Evolutionary conservation across 2,329 filamentous ascomycete species (phyloP).

Genomic region (Fusarium sp.): DNA sequence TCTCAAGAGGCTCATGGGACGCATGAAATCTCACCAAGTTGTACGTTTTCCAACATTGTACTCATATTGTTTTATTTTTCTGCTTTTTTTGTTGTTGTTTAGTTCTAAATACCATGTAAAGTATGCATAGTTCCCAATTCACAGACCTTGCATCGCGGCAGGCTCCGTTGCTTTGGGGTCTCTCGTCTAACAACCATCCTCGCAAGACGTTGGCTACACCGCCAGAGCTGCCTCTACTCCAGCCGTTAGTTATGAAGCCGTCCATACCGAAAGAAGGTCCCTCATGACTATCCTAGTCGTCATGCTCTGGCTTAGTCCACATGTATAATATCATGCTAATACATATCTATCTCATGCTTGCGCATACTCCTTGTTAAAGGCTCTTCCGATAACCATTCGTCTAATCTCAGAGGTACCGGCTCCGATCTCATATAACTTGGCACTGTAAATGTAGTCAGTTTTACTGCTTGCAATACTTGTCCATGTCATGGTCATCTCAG

Average conservation of each 20-base stretch:
- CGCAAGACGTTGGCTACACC: constrained; percentile 21
- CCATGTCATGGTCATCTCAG: background rate
- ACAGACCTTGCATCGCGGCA: constrained; percentile 11
- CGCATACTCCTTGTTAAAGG: constrained; percentile 89
- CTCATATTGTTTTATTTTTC: background rate
- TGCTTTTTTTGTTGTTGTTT: constrained; percentile 1
- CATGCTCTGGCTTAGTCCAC: background rate
- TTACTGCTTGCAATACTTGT: constrained; percentile 42
- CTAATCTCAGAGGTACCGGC: constrained; percentile 96
- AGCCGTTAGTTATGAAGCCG: background rate
- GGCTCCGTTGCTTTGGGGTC: constrained; percentile 2
- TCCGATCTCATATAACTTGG: constrained; percentile 93
- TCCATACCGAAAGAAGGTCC: background rate
- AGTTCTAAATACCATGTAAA: background rate
- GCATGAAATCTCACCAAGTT: background rate
- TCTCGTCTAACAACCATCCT: constrained; percentile 1
- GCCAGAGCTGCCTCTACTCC: constrained; percentile 9
- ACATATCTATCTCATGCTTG: constrained; percentile 45
- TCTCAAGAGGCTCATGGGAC: background rate
- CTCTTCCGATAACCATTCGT: constrained; percentile 92
- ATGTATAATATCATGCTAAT: background rate
- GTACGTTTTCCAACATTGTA: background rate
- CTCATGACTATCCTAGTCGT: constrained; percentile 2
- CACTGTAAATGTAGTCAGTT: constrained; percentile 60
- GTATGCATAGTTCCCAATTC: background rate